Evolutionary conservation across 164 flowering plant genomes (phyloP), one percentile per base, ranked within the genome.

Genomic region (Saururus chinensis): DNA sequence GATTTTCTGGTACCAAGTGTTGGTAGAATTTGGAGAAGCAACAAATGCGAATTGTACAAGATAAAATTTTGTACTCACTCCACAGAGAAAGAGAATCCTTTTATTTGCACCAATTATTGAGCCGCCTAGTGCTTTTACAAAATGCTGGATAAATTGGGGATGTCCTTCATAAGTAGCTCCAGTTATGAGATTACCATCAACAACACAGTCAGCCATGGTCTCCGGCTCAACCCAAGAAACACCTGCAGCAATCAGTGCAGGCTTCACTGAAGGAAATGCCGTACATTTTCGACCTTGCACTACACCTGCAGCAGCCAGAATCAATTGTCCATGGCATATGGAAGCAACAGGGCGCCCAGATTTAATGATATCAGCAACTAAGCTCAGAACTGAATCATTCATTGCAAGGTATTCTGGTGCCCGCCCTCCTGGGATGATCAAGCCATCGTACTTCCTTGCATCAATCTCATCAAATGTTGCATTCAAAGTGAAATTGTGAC

Each of bases 321-420:
- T 82, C 78, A 95, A 67, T 55, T 84, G 96, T 7, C 96, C 99
- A 71, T 95, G 96, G 74, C 96, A 91, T 57, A 95, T 76, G 14
- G 93, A 76, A 19, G 95, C 97, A 66, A 95, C 80, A 63, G 95
- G 89, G 69, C 87, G 91, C 59, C 82, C 77, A 11, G 84, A 70
- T 24, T 67, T 58, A 26, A 75, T 71, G 71, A 91, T 83, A 60
- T 77, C 70, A 7, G 70, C 62, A 24, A 84, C 89, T 63, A 91
- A 65, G 9, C 77, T 77, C 19, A 79, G 22, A 53, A 95, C 91
- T 65, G 88, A 81, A 65, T 76, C 77, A 71, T 91, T 66, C 77
- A 84, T 73, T 21, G 97, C 86, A 58, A 90, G 96, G 75, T 95
- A 95, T 66, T 95, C 99, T 11, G 97, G 96, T 41, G 99, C 85